Evolutionary conservation across 1,284 basidiomycete species (phyloP).

Genomic region (Apiotrichum sp.): DNA sequence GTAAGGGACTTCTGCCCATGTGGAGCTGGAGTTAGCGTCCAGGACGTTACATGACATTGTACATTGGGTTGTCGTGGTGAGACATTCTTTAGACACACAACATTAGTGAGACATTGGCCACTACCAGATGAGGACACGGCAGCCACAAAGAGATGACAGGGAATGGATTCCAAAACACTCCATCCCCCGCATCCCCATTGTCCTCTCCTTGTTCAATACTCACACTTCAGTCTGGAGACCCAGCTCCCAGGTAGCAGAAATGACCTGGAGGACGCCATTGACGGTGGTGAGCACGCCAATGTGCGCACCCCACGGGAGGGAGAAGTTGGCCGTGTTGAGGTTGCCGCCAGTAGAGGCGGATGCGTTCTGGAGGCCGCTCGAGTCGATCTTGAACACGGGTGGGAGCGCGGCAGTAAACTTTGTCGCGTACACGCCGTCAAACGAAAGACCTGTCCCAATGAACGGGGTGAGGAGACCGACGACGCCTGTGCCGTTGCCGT

Average conservation of each 20-base stretch:
- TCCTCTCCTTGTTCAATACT: background rate
- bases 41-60: too few relatives aligned
- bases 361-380: background rate
- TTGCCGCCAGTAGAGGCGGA: background rate
- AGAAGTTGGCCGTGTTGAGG: background rate
- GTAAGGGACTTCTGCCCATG: background rate
- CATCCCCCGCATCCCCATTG: too few relatives aligned
- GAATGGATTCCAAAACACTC: too few relatives aligned
- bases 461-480: background rate
- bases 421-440: background rate
- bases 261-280: background rate
- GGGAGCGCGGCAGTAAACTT: background rate
- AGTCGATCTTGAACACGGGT: background rate
- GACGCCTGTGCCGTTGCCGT: background rate
- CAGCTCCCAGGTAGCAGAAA: background rate
- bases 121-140: too few relatives aligned
- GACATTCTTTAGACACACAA: too few relatives aligned
- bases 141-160: too few relatives aligned
- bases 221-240: background rate
- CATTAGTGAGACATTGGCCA: too few relatives aligned
- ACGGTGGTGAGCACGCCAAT: background rate
- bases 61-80: too few relatives aligned
- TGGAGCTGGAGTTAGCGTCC: background rate
- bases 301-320: background rate
- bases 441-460: background rate